Percentiles rank a stretch among this genome's conserved stretches.
phyloP scores from a whole-genome alignment of 2,329 filamentous ascomycete species.

The Colletotrichum chlorophyti region DNA sequence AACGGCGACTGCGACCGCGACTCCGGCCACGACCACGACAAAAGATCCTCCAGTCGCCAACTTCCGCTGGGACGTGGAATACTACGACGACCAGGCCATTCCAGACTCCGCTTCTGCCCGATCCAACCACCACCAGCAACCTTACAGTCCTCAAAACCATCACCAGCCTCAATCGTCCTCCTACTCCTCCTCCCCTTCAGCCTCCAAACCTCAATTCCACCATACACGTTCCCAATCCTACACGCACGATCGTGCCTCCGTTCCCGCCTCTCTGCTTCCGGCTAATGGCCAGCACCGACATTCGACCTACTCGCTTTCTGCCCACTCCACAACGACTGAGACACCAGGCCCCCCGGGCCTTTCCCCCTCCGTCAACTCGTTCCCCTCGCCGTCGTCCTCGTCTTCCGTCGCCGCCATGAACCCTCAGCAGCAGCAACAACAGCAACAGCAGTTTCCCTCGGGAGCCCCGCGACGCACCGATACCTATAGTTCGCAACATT shows the following conservation, averaged over 20 bases:
- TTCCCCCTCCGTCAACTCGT: conserved; percentile 21
- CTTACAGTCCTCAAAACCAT: background rate
- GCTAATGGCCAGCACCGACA: conserved; percentile 21
- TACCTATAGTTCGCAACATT: conserved; percentile 48
- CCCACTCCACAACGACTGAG: conserved; percentile 24
- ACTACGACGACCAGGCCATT: background rate
- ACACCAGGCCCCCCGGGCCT: conserved; percentile 26
- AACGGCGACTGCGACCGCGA: background rate
- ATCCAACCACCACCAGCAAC: conserved; percentile 17
- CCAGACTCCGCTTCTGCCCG: conserved; percentile 25
- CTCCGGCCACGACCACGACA: conserved; percentile 15
- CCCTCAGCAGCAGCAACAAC: conserved; percentile 30
- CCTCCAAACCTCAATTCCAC: background rate
- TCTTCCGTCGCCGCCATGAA: conserved; percentile 23
- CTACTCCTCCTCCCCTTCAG: background rate
- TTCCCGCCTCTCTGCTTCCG: conserved; percentile 27
- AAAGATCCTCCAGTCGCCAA: conserved; percentile 24
- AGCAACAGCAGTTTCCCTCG: conserved; percentile 41
- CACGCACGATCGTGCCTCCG: conserved; percentile 16
- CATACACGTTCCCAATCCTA: conserved; percentile 15
- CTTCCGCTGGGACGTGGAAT: conserved; percentile 25
- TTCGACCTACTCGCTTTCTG: conserved; percentile 12
- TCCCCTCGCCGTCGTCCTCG: conserved; percentile 2
- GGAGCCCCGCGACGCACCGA: conserved; percentile 44
- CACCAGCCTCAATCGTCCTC: conserved; percentile 1